phyloP scores from a whole-genome alignment of 2,329 filamentous ascomycete genomes.

The Helicocarpus griseus region DNA sequence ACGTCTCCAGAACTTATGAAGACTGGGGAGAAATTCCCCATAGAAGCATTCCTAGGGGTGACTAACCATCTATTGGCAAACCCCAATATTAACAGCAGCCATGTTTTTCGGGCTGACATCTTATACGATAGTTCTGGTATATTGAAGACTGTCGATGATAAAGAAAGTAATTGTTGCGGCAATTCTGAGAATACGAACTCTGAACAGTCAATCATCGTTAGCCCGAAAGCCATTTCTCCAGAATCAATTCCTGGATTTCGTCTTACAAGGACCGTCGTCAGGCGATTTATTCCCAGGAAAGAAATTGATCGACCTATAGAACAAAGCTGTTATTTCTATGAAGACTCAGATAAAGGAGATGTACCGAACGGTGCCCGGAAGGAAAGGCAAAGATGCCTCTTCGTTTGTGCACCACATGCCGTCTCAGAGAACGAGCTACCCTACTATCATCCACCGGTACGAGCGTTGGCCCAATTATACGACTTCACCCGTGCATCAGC shows the following conservation, averaged over 20 bases:
- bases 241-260: conserved; percentile 21
- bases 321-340: conserved; percentile 73
- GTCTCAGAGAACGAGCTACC: conserved; percentile 55
- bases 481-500: conserved; percentile 29
- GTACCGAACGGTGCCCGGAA: conserved; percentile 23
- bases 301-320: conserved; percentile 64
- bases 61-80: conserved; percentile 41
- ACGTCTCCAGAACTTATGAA: conserved; percentile 24
- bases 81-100: conserved; percentile 49
- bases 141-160: conserved; percentile 24
- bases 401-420: conserved; percentile 72
- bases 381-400: conserved; percentile 32
- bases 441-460: conserved; percentile 78
- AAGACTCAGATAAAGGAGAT: conserved; percentile 10
- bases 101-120: conserved; percentile 53
- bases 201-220: conserved; percentile 2
- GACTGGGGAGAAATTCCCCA: conserved; percentile 17
- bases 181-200: not conserved
- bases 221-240: conserved; percentile 14
- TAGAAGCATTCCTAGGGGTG: conserved; percentile 36
- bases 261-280: conserved; percentile 57
- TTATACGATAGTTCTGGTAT: conserved; percentile 43
- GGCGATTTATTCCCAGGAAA: conserved; percentile 74
- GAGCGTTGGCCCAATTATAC: conserved; percentile 66
- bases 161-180: conserved; percentile 17